These are phyloP conservation scores for Aspergillus brasiliensis DNA, from an alignment of 2,329 filamentous ascomycete genomes.

Conservation along the genomic window DNA sequence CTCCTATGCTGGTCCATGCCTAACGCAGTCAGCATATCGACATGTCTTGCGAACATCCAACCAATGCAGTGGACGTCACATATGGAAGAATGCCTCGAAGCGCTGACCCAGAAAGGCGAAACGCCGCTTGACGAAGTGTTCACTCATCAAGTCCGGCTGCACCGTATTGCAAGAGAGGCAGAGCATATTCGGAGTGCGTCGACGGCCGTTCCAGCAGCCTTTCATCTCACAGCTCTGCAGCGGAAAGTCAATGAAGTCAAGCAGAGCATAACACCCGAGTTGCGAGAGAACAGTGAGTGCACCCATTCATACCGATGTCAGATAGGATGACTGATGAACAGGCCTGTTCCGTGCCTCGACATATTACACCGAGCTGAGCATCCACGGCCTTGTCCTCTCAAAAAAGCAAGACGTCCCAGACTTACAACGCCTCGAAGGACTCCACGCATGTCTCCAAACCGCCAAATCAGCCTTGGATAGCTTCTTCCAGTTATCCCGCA, in stretches of 20 bases:
- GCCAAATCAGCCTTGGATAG: not conserved
- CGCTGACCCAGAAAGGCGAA: not conserved
- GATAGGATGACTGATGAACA: not conserved
- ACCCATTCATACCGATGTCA: not conserved
- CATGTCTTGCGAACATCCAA: not conserved
- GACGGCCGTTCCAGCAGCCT: not conserved
- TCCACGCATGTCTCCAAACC: not conserved
- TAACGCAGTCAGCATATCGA: not conserved
- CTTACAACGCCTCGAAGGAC: not conserved
- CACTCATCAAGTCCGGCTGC: not conserved
- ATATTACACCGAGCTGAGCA: not conserved
- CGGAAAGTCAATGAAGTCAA: not conserved
- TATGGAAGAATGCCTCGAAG: not conserved
- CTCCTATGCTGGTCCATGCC: fast-evolving
- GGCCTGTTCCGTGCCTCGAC: not conserved
- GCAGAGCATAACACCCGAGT: not conserved
- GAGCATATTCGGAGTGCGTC: not conserved
- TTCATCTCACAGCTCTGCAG: not conserved
- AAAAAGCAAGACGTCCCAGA: not conserved
- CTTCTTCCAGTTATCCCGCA: not conserved
- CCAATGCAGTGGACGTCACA: not conserved
- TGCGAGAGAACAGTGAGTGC: not conserved
- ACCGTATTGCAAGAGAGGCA: not conserved
- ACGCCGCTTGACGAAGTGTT: not conserved
- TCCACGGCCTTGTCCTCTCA: not conserved